phyloP scores from a whole-genome alignment of 192 early-diverging fungal species.

The Coemansia pectinata region DNA sequence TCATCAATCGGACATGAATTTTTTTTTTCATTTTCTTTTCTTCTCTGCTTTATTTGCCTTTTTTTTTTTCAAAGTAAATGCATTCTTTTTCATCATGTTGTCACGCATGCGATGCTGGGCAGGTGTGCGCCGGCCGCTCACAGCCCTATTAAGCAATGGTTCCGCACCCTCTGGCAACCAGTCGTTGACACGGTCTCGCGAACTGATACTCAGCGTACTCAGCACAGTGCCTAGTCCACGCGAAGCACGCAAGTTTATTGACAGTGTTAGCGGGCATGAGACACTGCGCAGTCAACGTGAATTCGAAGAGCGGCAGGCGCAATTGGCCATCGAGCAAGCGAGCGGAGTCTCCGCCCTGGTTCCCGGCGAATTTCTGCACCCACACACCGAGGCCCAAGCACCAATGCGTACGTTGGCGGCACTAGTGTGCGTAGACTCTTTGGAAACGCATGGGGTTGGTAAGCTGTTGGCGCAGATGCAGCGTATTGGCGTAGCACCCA shows the following conservation, averaged over 20 bases:
- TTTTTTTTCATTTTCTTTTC: not conserved
- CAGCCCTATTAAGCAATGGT: not conserved
- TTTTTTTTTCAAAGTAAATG: not conserved
- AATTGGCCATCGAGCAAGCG: slow-evolving; percentile 19
- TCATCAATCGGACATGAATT: not conserved
- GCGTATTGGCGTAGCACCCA: slow-evolving; percentile 47
- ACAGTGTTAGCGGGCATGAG: slow-evolving; percentile 43
- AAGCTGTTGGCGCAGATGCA: slow-evolving; percentile 56
- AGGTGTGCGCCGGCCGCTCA: not conserved
- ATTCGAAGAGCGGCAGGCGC: slow-evolving; percentile 44
- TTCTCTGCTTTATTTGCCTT: not conserved
- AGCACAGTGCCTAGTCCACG: slow-evolving; percentile 52
- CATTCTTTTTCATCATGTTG: not conserved
- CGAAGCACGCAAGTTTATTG: slow-evolving; percentile 54
- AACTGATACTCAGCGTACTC: slow-evolving; percentile 52
- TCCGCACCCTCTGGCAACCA: not conserved
- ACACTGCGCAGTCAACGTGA: slow-evolving; percentile 47
- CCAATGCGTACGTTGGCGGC: slow-evolving; percentile 33
- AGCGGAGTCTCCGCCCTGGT: slow-evolving; percentile 6
- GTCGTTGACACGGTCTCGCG: slow-evolving; percentile 24
- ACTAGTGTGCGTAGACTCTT: slow-evolving; percentile 6
- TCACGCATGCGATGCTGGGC: not conserved
- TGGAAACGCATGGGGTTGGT: not conserved
- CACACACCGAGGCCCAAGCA: not conserved
- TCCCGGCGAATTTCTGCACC: slow-evolving; percentile 17